Percentiles rank a stretch among this genome's conserved stretches.
These are phyloP conservation scores for Phytopythium aichiense DNA, from an alignment of 352 stramenopile species.

Conservation along the genomic window DNA sequence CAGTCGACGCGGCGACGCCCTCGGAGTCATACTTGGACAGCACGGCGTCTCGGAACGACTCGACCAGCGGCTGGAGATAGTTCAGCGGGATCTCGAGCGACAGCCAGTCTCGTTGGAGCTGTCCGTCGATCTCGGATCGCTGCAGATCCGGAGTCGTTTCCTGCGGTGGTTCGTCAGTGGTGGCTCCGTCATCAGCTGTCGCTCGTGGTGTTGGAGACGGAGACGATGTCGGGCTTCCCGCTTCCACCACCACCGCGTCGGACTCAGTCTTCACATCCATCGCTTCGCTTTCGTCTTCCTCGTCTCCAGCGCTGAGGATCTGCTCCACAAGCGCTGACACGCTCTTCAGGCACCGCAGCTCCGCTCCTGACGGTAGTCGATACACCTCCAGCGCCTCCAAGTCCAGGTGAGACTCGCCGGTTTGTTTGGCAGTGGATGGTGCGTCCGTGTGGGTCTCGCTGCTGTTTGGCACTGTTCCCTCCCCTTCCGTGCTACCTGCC, in stretches of 20 bases:
- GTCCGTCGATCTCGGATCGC: constrained; percentile 16
- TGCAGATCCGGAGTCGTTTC: neutral
- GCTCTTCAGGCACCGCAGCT: constrained; percentile 17
- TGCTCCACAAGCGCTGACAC: constrained; percentile 20
- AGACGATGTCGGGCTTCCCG: neutral
- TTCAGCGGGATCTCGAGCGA: constrained; percentile 22
- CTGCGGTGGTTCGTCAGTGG: neutral
- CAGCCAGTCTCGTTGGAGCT: constrained; percentile 28
- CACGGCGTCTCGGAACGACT: constrained; percentile 34
- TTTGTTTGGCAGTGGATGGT: neutral
- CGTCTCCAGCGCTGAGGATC: constrained; percentile 28
- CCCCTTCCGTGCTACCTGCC: neutral
- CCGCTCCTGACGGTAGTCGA: constrained; percentile 16
- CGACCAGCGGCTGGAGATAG: constrained; percentile 21
- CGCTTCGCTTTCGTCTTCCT: constrained; percentile 6
- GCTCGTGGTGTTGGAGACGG: neutral
- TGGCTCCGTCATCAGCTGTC: neutral
- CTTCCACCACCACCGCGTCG: too few species aligned
- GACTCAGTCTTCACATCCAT: neutral
- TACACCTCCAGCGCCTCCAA: constrained; percentile 13
- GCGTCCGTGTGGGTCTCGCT: neutral
- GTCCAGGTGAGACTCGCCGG: too few species aligned
- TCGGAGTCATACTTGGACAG: constrained; percentile 39
- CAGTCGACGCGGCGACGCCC: constrained; percentile 13
- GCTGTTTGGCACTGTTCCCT: neutral